A percentile compares a stretch with the other conserved stretches of the same genome.
phyloP scores from a whole-genome alignment of 2,329 filamentous ascomycete species.

The Hymenotorrendiella dingleyae region DNA sequence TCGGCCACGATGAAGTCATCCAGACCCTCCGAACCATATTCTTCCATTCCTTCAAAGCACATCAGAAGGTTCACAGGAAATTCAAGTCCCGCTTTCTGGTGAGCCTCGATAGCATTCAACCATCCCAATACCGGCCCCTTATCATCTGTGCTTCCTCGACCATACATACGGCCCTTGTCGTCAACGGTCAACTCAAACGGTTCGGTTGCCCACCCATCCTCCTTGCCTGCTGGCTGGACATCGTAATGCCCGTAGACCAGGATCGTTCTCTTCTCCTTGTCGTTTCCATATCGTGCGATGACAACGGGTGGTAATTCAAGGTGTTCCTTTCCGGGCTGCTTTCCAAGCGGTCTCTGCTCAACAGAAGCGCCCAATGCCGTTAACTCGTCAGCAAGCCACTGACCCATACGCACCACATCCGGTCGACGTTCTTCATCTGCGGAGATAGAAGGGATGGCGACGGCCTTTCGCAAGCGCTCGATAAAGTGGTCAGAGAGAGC shows the following conservation, averaged over 20 bases:
- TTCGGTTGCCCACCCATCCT: conserved; percentile 93
- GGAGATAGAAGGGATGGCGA: conserved; percentile 94
- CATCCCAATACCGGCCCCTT: conserved; percentile 96
- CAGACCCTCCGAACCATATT: conserved; percentile 93
- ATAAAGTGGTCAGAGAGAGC: conserved; percentile 74
- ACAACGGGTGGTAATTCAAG: conserved; percentile 91
- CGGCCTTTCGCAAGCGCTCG: conserved; percentile 81
- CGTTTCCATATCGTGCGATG: conserved; percentile 84
- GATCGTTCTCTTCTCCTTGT: conserved; percentile 89
- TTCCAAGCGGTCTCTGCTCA: conserved; percentile 79
- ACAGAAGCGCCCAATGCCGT: conserved; percentile 79
- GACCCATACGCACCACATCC: conserved; percentile 94
- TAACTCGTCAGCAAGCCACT: conserved; percentile 82
- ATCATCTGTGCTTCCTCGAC: conserved; percentile 92
- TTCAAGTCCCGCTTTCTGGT: conserved; percentile 89
- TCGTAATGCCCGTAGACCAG: conserved; percentile 98
- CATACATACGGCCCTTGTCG: conserved; percentile 91
- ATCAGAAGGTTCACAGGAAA: conserved; percentile 97
- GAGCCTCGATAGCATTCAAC: conserved; percentile 96
- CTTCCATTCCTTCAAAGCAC: conserved; percentile 99
- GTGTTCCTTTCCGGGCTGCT: conserved; percentile 85
- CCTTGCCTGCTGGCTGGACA: conserved; percentile 88
- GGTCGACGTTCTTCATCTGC: conserved; percentile 81
- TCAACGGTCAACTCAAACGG: conserved; percentile 86
- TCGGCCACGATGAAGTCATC: conserved; percentile 92